These are phyloP conservation scores for Neurospora sp. DNA, from an alignment of 495 filamentous ascomycete species.

Conservation along the genomic window DNA sequence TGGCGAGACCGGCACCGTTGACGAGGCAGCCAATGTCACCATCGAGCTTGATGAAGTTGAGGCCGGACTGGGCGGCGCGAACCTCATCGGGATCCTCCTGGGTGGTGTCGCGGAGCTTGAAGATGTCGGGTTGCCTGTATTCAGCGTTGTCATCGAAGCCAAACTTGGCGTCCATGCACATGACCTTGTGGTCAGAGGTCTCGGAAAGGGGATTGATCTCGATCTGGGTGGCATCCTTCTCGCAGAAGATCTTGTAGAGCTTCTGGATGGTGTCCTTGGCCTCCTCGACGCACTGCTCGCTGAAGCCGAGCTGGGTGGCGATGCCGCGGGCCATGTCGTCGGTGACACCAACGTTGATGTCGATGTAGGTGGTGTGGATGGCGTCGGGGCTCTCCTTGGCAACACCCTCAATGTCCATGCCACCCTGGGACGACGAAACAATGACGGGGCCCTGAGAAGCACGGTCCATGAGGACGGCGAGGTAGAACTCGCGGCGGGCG, in stretches of 20 bases:
- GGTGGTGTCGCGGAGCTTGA: conserved; percentile 81
- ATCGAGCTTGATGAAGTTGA: conserved; percentile 99
- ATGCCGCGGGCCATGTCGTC: conserved; percentile 88
- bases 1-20: conserved; percentile 96
- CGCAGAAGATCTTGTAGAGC: conserved; percentile 95
- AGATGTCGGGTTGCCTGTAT: conserved; percentile 93
- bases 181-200: conserved; percentile 92
- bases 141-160: conserved; percentile 98
- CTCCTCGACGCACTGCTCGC: conserved; percentile 88
- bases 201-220: conserved; percentile 98
- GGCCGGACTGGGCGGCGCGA: conserved; percentile 80
- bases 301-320: conserved; percentile 88
- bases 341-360: conserved; percentile 92
- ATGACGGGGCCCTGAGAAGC: conserved; percentile 86
- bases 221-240: conserved; percentile 96
- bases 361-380: conserved; percentile 83
- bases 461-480: conserved; percentile 96
- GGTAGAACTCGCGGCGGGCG: conserved; percentile 96
- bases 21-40: conserved; percentile 98
- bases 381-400: conserved; percentile 96
- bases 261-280: conserved; percentile 95
- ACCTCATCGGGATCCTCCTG: conserved; percentile 98
- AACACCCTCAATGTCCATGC: conserved; percentile 97
- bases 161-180: conserved; percentile 98
- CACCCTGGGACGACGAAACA: conserved; percentile 93